phyloP scores from a whole-genome alignment of 1,284 basidiomycete species.

The Grifola frondosa region DNA sequence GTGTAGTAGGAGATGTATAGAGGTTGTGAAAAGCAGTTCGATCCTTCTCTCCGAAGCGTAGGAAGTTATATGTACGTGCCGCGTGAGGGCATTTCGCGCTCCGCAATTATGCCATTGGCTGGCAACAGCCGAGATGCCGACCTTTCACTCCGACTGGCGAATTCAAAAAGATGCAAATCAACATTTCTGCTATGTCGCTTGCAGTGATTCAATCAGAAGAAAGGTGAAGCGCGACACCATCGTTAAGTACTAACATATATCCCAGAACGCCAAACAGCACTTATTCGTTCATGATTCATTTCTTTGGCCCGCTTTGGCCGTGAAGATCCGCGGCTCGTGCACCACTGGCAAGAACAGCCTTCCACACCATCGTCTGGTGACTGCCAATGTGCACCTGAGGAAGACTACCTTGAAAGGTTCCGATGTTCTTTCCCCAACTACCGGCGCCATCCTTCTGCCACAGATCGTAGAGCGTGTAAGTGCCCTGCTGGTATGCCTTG shows the following conservation, averaged over 20 bases:
- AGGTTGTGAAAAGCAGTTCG: too few relatives aligned
- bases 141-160: too few relatives aligned
- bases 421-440: conserved; percentile 28
- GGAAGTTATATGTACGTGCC: conserved; percentile 1
- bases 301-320: too few relatives aligned
- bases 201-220: not conserved
- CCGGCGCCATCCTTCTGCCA: conserved; percentile 30
- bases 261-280: too few relatives aligned
- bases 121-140: not conserved
- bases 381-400: conserved; percentile 24
- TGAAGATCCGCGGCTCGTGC: conserved; percentile 5
- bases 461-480: conserved; percentile 29
- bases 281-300: too few relatives aligned
- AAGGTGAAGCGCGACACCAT: not conserved
- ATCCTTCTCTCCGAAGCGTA: too few relatives aligned
- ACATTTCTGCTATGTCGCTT: not conserved
- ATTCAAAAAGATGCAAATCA: conserved; percentile 10
- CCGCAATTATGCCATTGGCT: conserved; percentile 13
- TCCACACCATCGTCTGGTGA: conserved; percentile 33
- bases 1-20: too few relatives aligned
- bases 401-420: conserved; percentile 25
- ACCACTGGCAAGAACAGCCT: conserved; percentile 15
- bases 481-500: conserved; percentile 18
- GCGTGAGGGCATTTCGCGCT: conserved; percentile 8
- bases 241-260: too few relatives aligned